Evolutionary conservation across 805 yeast genomes (phyloP).

Genomic region (Yamadazyma sp.): DNA sequence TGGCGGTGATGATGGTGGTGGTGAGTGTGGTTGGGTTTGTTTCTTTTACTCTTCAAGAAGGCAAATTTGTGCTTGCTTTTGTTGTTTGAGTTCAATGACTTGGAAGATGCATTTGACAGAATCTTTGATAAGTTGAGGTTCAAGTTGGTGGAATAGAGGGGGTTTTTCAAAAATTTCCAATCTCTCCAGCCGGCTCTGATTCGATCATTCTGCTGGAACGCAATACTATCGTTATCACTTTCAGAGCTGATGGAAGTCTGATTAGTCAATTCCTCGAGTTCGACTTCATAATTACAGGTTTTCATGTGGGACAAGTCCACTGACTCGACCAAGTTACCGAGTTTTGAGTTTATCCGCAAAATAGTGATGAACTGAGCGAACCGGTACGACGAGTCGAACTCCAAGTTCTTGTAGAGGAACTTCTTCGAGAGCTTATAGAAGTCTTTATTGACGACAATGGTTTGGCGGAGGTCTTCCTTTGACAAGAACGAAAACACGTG

Average conservation of each 20-base stretch:
- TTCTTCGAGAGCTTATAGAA: slow-evolving; percentile 54
- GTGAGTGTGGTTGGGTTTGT: slow-evolving; percentile 6
- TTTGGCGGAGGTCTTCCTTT: slow-evolving; percentile 37
- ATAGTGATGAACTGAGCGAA: slow-evolving; percentile 77
- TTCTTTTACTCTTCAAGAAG: slow-evolving; percentile 11
- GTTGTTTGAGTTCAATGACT: slow-evolving; percentile 13
- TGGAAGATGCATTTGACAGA: slow-evolving; percentile 16
- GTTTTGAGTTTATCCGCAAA: slow-evolving; percentile 52
- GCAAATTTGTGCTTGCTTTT: slow-evolving; percentile 10
- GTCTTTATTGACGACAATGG: slow-evolving; percentile 49
- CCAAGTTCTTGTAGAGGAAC: slow-evolving; percentile 53
- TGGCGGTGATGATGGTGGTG: background rate
- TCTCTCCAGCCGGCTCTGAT: slow-evolving; percentile 87
- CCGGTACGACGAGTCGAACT: slow-evolving; percentile 69
- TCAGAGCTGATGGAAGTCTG: slow-evolving; percentile 7
- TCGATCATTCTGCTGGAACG: slow-evolving; percentile 16
- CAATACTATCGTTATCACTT: background rate
- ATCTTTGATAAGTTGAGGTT: slow-evolving; percentile 19
- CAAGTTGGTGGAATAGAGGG: slow-evolving; percentile 46
- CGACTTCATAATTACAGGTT: slow-evolving; percentile 30
- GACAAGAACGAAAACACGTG: slow-evolving; percentile 37
- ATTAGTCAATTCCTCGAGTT: slow-evolving; percentile 1
- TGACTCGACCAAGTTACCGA: slow-evolving; percentile 55
- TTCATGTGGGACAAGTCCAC: slow-evolving; percentile 57
- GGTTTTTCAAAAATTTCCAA: slow-evolving; percentile 79